A percentile compares a stretch with the other conserved stretches of the same genome.
phyloP scores from a whole-genome alignment of 768 basidiomycete species.

The Coprinellus micaceus region DNA sequence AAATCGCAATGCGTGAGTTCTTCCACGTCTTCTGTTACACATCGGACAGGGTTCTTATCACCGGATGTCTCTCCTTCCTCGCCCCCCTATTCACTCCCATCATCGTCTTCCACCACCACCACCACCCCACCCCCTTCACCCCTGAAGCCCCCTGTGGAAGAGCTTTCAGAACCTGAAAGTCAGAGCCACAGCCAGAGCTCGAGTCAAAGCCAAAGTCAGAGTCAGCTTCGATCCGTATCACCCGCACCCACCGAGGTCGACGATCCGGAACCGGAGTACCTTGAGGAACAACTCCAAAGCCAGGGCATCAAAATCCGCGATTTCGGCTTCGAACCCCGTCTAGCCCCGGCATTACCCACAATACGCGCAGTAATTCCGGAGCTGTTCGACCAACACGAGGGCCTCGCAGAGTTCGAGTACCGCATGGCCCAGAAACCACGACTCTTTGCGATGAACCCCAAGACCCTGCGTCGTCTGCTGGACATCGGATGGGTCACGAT shows the following conservation, averaged over 20 bases:
- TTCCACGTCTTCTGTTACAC: too few relatives aligned
- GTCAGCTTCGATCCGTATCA: constrained; percentile 16
- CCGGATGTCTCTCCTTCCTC: too few relatives aligned
- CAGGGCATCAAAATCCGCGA: constrained; percentile 40
- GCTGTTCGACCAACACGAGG: constrained; percentile 37
- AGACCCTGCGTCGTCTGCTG: constrained; percentile 34
- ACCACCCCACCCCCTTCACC: too few relatives aligned
- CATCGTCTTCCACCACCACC: too few relatives aligned
- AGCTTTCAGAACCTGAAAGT: neutral
- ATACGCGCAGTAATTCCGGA: constrained; percentile 22
- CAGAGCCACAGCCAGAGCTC: neutral
- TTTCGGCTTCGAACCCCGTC: constrained; percentile 27
- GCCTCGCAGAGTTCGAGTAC: constrained; percentile 38
- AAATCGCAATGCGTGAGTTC: neutral
- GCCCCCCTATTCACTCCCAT: too few relatives aligned
- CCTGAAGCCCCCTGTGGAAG: neutral
- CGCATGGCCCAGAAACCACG: constrained; percentile 29
- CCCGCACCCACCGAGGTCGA: constrained; percentile 35
- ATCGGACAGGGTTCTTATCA: too few relatives aligned
- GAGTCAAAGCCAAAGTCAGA: neutral
- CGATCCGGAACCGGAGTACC: constrained; percentile 33
- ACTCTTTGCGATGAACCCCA: constrained; percentile 33
- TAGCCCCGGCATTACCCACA: neutral
- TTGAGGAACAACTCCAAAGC: constrained; percentile 22
- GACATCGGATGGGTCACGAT: constrained; percentile 36